Conservation (phyloP, 2,329 filamentous ascomycete species). For the Claviceps capensis region DNA sequence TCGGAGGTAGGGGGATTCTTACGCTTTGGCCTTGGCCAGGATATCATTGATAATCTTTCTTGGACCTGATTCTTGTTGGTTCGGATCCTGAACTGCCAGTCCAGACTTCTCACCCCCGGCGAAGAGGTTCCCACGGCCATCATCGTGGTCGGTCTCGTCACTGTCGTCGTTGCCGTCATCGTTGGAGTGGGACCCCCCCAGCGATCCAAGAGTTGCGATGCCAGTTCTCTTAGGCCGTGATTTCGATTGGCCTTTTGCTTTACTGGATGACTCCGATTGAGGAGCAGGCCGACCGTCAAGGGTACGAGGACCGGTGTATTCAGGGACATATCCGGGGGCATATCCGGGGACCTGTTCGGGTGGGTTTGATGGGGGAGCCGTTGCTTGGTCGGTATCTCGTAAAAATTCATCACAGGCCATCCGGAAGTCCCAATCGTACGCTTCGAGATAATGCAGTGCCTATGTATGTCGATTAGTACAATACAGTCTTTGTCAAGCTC, state of each 20-base stretch:
- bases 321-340: conserved; percentile 10
- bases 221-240: conserved; percentile 41
- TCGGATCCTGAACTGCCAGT: conserved; percentile 51
- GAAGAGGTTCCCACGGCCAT: conserved; percentile 55
- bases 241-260: conserved; percentile 19
- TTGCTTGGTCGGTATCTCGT: conserved; percentile 37
- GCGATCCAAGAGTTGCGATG: conserved; percentile 45
- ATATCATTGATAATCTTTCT: conserved; percentile 49
- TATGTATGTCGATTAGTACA: conserved; percentile 18
- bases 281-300: conserved; percentile 48
- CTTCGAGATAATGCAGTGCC: conserved; percentile 54
- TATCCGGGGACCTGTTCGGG: too few relatives aligned
- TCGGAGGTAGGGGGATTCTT: conserved; percentile 11
- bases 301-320: conserved; percentile 48
- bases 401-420: conserved; percentile 50
- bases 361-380: conserved; percentile 2
- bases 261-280: conserved; percentile 16
- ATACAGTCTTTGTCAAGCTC: too few relatives aligned
- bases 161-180: conserved; percentile 45
- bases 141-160: conserved; percentile 41
- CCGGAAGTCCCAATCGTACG: conserved; percentile 53
- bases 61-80: conserved; percentile 29
- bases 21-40: conserved; percentile 50
- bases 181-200: conserved; percentile 31
- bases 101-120: conserved; percentile 77